phyloP scores from a whole-genome alignment of 2,329 filamentous ascomycete genomes.

The Arthrobotrys musiformis region DNA sequence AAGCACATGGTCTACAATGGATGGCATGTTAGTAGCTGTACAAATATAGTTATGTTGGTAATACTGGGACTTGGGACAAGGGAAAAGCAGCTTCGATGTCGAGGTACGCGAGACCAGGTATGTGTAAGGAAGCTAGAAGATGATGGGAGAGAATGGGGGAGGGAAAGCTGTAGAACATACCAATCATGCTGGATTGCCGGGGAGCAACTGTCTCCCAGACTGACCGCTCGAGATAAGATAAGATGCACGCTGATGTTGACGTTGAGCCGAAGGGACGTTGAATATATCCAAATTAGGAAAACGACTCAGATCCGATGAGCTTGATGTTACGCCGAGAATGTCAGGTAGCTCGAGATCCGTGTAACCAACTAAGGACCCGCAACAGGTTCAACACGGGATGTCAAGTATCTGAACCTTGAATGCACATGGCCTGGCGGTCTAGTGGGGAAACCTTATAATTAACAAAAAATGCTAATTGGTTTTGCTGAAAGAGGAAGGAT shows the following conservation, averaged over 20 bases:
- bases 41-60: background rate
- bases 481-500: background rate
- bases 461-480: too few relatives aligned
- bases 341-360: conserved; percentile 23
- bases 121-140: too few relatives aligned
- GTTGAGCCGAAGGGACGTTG: background rate
- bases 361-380: conserved; percentile 13
- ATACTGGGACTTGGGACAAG: background rate
- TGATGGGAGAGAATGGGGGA: background rate
- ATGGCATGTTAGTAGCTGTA: conserved; percentile 28
- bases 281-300: background rate
- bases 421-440: background rate
- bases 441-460: too few relatives aligned
- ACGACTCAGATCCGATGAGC: background rate
- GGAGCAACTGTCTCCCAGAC: background rate
- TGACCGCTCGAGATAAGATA: background rate
- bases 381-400: conserved; percentile 16
- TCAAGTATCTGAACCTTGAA: background rate
- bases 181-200: conserved; percentile 26
- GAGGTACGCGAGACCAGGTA: too few relatives aligned
- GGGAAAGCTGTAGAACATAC: background rate
- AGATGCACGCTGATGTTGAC: background rate
- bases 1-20: conserved; percentile 79
- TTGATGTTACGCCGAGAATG: background rate
- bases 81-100: too few relatives aligned